These are phyloP conservation scores for Crithidia sp. DNA, from an alignment of 208 protist species.

Conservation along the genomic window DNA sequence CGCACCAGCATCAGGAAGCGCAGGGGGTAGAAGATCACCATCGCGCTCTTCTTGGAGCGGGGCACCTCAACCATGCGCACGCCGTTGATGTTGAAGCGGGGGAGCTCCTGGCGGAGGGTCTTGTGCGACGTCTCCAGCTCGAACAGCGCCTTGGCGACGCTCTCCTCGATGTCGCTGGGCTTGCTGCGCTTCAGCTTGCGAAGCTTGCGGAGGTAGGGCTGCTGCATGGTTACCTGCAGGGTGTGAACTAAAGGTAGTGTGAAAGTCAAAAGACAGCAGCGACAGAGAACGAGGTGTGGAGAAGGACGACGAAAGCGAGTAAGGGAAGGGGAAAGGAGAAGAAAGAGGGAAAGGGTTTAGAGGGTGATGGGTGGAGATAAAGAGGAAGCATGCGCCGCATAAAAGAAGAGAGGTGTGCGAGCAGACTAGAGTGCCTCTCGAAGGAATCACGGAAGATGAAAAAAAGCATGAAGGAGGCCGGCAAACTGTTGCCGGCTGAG, in stretches of 20 bases:
- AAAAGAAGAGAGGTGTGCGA: too few species aligned
- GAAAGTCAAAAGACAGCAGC: not conserved
- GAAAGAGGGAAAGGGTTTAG: too few species aligned
- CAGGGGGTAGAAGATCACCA: slow-evolving; percentile 98
- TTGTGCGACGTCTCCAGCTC: slow-evolving; percentile 94
- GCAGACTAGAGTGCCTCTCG: too few species aligned
- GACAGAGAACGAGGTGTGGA: too few species aligned
- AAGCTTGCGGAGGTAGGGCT: slow-evolving; percentile 93
- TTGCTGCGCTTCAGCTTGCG: slow-evolving; percentile 92
- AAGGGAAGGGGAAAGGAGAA: not conserved
- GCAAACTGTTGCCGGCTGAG: too few species aligned
- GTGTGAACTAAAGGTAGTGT: slow-evolving; percentile 5
- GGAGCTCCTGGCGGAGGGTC: slow-evolving; percentile 94
- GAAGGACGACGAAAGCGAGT: not conserved
- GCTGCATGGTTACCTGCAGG: slow-evolving; percentile 11
- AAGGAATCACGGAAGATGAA: too few species aligned
- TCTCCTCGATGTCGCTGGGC: slow-evolving; percentile 90
- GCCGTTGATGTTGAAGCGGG: slow-evolving; percentile 94
- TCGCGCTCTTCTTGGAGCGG: slow-evolving; percentile 77
- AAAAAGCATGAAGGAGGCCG: too few species aligned
- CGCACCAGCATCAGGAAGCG: slow-evolving; percentile 96
- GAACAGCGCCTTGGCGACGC: slow-evolving; percentile 93
- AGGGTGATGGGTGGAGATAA: too few species aligned
- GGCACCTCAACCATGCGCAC: slow-evolving; percentile 90
- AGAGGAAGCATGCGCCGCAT: too few species aligned